Base-by-base conservation (phyloP, 2,329 filamentous ascomycete species). In the Trichoderma pleuroti region DNA sequence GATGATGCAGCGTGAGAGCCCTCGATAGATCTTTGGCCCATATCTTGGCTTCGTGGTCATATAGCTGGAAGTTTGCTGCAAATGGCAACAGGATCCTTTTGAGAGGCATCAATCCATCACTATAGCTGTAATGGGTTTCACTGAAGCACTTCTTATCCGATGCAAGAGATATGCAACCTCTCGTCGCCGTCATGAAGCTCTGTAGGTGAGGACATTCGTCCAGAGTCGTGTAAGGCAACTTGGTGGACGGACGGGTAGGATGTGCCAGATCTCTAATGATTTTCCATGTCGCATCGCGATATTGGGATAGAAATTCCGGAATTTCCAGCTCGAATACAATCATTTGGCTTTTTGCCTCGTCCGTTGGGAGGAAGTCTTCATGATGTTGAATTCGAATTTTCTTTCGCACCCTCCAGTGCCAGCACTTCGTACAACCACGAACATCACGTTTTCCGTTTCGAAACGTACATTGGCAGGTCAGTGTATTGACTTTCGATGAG, bases 281-380 rank as follows among this genome's bases (percentile, higher is more conserved):
- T 72, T 7, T 73, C 49, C 73, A 72, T 0, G 66, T 72, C 16
- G 73, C 74, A 7, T 71, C 49, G 0, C 72, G 54, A 9, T 78
- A 81, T 9, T 75, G 71, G 2, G 84, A 77, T 34, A 84, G 84
- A 69, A 82, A 90, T 0, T 77, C 75, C 0, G 81, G 80, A 0
- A 86, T 84, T 63, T 83, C 68, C 77, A 88, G 28, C 78, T 80
- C 30, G n/a, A 81, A 80, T 21, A 90, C 84, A 0, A 90, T 85
- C 0, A 82, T 86, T 4, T 74, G 79, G 2, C 73, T 72, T 0
- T 74, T 73, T 0, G 70, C 42, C 5, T 73, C 69, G 0, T 69
- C 16, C 26, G 75, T 77, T 0, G 75, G 77, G 6, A 78, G 74
- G 16, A 75, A 76, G 8, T 74, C 74, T 46, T 78, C 76, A 26